These are phyloP conservation scores for Alternaria sp. DNA, from an alignment of 2,329 filamentous ascomycete genomes.

Conservation along the genomic window DNA sequence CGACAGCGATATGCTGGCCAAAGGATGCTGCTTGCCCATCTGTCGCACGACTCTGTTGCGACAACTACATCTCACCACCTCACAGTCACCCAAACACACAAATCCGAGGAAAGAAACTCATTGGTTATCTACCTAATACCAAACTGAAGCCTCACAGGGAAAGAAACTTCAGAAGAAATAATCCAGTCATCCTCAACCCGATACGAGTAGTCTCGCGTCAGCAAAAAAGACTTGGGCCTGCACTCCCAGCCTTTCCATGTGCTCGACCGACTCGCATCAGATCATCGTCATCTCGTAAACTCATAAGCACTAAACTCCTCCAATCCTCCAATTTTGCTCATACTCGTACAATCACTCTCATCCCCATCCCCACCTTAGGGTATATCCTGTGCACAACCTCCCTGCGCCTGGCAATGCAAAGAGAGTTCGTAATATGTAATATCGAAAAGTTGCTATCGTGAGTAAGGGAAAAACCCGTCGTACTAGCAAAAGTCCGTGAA, in stretches of 20 bases:
- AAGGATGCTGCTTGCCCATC: too few relatives aligned
- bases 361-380: slow-evolving; percentile 4
- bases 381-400: slow-evolving; percentile 18
- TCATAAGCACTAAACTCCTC: neutral
- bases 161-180: neutral
- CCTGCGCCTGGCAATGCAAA: slow-evolving; percentile 46
- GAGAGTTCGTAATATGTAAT: slow-evolving; percentile 27
- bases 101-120: neutral
- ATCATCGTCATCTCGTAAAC: slow-evolving; percentile 1
- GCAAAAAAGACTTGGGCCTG: slow-evolving; percentile 33
- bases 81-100: neutral
- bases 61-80: neutral
- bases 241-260: slow-evolving; percentile 36
- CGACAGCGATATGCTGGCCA: too few relatives aligned
- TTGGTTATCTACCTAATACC: slow-evolving; percentile 8
- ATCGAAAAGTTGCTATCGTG: slow-evolving; percentile 11
- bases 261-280: slow-evolving; percentile 1
- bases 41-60: neutral
- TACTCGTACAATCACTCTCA: slow-evolving; percentile 29
- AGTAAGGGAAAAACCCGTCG: neutral
- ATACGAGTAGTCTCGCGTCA: slow-evolving; percentile 1
- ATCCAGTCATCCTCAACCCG: neutral
- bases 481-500: neutral
- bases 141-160: neutral
- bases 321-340: slow-evolving; percentile 16